Conservation (phyloP, 495 filamentous ascomycete genomes). For the Aspergillus cristatus region DNA sequence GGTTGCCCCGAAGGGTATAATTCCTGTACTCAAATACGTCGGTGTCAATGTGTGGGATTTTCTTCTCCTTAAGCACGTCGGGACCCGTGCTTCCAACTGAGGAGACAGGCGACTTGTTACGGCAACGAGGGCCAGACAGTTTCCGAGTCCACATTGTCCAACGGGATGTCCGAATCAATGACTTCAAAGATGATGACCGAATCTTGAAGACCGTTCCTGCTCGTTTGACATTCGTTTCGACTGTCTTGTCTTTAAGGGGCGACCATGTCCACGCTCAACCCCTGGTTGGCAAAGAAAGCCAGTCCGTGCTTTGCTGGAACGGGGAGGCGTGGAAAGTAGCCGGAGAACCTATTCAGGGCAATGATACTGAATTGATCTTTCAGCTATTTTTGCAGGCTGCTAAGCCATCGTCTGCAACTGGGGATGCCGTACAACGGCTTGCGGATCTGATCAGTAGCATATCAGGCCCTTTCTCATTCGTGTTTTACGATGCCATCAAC, state of each 20-base stretch:
- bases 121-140: conserved; percentile 50
- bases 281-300: conserved; percentile 47
- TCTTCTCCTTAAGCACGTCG: conserved; percentile 41
- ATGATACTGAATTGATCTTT: conserved; percentile 71
- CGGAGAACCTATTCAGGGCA: conserved; percentile 45
- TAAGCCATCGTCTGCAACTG: conserved; percentile 4
- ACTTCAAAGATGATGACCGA: conserved; percentile 1
- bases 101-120: conserved; percentile 35
- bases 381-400: conserved; percentile 46
- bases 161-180: conserved; percentile 10
- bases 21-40: too few species aligned
- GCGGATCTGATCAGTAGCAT: conserved; percentile 50
- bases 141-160: conserved; percentile 23
- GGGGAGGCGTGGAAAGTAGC: conserved; percentile 90
- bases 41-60: conserved; percentile 71
- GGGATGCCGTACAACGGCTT: conserved; percentile 26
- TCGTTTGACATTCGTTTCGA: conserved; percentile 61
- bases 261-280: conserved; percentile 64
- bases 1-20: too few species aligned
- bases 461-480: conserved; percentile 83
- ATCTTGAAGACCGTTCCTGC: conserved; percentile 1
- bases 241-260: conserved; percentile 79
- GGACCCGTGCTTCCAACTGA: conserved; percentile 23
- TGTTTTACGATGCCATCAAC: conserved; percentile 64
- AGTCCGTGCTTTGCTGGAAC: conserved; percentile 89